These are phyloP conservation scores for Eimeria acervulina DNA, from an alignment of 169 alveolate genomes.

Conservation along the genomic window DNA sequence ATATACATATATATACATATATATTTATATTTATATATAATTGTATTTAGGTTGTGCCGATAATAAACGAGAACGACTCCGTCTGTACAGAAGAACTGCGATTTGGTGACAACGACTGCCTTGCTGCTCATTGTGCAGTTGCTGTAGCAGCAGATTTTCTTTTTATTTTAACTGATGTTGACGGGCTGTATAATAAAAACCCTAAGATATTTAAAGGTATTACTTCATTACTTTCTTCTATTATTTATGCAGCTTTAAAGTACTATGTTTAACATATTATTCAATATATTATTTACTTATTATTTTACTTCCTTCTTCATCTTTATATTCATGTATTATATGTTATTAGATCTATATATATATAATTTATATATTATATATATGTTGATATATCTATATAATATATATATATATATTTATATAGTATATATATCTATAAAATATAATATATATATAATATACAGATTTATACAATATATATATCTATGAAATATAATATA, in stretches of 20 bases:
- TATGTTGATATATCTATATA: no score
- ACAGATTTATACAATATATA: no score
- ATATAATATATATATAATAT: no score
- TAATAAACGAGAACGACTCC: conserved; percentile 87
- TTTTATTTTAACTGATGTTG: conserved; percentile 88
- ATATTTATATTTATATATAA: no score
- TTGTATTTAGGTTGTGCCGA: conserved; percentile 86
- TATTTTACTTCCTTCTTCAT: no score
- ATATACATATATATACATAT: no score
- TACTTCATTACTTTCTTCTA: neutral
- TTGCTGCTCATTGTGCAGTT: conserved; percentile 87
- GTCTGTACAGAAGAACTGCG: conserved; percentile 84
- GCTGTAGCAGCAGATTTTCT: conserved; percentile 79
- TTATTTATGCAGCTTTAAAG: neutral
- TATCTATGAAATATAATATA: no score
- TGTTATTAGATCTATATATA: neutral
- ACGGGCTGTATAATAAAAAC: conserved; percentile 85
- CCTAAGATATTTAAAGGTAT: conserved; percentile 75
- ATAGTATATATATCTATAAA: no score
- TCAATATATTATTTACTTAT: no score
- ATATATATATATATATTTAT: no score
- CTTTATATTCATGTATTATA: neutral
- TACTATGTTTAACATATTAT: neutral
- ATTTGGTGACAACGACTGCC: conserved; percentile 87
- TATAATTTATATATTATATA: neutral